A percentile compares a stretch with the other conserved stretches of the same genome.
Evolutionary conservation across 441 rosid genomes (phyloP).

Genomic region (Adansonia rubrostipa): DNA sequence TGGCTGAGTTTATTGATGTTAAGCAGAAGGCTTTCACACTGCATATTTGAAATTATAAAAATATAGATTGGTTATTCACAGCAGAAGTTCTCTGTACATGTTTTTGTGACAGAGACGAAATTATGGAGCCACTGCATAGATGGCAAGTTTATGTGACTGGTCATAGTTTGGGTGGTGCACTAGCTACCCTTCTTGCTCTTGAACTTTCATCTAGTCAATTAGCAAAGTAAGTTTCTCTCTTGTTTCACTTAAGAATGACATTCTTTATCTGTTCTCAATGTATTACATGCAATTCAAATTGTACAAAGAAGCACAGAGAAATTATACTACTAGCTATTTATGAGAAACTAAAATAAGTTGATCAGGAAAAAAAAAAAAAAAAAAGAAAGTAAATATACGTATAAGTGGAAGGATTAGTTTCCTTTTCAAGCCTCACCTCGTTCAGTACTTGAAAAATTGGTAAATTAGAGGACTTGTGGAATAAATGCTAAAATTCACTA

Average conservation of each 20-base stretch:
- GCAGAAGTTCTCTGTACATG: background rate
- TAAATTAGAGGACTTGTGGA: background rate
- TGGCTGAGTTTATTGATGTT: conserved; percentile 1
- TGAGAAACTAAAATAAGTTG: background rate
- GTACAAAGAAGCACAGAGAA: background rate
- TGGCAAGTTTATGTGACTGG: conserved; percentile 97
- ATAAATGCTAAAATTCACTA: background rate
- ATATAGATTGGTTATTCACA: background rate
- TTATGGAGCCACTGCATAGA: conserved; percentile 45
- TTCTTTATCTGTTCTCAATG: conserved; percentile 14
- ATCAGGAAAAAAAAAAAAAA: background rate
- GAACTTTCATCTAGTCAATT: conserved; percentile 93
- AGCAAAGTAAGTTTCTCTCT: conserved; percentile 62
- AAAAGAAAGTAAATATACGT: background rate
- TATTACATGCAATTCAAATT: background rate
- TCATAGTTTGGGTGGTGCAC: conserved; percentile 97
- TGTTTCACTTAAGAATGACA: background rate
- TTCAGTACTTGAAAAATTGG: conserved; percentile 16
- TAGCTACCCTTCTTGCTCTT: conserved; percentile 89
- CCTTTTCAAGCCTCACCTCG: conserved; percentile 1
- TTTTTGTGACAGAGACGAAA: conserved; percentile 59
- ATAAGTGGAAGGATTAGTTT: background rate
- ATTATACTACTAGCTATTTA: background rate
- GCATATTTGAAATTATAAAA: conserved; percentile 11
- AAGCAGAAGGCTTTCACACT: conserved; percentile 10